Base-by-base conservation (phyloP, 345 rosid genomes). In the Heritiera littoralis region DNA sequence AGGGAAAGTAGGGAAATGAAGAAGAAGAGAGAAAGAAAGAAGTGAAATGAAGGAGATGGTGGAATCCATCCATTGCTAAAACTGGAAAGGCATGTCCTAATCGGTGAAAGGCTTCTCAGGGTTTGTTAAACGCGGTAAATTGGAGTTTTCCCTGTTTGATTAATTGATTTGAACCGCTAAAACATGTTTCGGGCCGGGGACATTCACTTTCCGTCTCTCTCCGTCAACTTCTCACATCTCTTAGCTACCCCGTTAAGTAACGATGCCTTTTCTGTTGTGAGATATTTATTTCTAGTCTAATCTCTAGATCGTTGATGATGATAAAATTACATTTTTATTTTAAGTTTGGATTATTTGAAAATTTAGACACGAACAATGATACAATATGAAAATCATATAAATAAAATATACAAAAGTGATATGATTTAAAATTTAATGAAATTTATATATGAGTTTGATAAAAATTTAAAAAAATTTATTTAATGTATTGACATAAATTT, bases 31-130 rank as follows among this genome's bases (percentile, higher is more conserved):
- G 1, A 43, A 43, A 43, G 38, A 75, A 74, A 43, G 23, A n/a
- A n/a, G 41, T 14, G 69, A 79, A n/a, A 73, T 52, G 77, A 77
- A 66, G 60, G 51, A 52, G 65, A 52, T 41, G 40, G 40, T 65
- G 64, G 61, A 65, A 77, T 66, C 64, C 73, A 77, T 66, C 64
- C 73, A 77, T 77, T 77, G 9, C 73, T 23, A 46, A 20, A 68
- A 68, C 20, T 68, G 55, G 73, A 23, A 68, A 68, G 55, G 18
- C 38, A 68, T 20, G 6, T 54, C 73, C 73, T 45, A 45, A 20
- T 46, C 55, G 9, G 32, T 46, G 73, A 68, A 68, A 68, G 73
- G 73, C 55, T 68, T 68, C 55, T 6, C 55, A 68, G 1, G 17
- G 73, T 68, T 68, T 68, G 73, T 68, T 68, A 68, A 68, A 68